Conservation (phyloP, 2,329 filamentous ascomycete genomes). For the Fusarium succisae region DNA sequence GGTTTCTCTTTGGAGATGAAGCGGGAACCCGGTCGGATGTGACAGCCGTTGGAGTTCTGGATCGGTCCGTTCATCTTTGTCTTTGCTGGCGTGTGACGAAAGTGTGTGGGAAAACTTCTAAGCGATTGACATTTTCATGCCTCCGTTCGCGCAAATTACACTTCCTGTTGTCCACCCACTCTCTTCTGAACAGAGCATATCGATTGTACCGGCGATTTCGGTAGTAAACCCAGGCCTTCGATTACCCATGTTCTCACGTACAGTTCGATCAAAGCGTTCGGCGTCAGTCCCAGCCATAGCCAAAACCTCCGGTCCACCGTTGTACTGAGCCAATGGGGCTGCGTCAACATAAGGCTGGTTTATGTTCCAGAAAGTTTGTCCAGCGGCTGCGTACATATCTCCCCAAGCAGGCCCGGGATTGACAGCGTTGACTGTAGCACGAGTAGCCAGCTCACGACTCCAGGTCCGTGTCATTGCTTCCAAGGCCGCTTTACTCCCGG, state of each 20-base stretch:
- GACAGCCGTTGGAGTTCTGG: neutral
- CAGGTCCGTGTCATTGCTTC: conserved; percentile 69
- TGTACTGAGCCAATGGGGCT: conserved; percentile 48
- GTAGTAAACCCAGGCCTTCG: conserved; percentile 48
- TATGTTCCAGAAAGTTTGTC: conserved; percentile 49
- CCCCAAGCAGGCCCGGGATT: conserved; percentile 66
- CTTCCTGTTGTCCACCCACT: conserved; percentile 75
- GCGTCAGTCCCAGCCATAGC: conserved; percentile 45
- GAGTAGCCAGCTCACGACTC: conserved; percentile 64
- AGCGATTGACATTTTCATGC: conserved; percentile 53
- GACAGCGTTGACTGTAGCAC: conserved; percentile 65
- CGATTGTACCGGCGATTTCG: conserved; percentile 76
- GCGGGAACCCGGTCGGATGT: conserved; percentile 17
- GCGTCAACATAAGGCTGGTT: conserved; percentile 52
- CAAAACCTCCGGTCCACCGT: conserved; percentile 46
- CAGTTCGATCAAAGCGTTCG: conserved; percentile 46
- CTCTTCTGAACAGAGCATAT: conserved; percentile 74
- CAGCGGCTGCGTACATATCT: conserved; percentile 58
- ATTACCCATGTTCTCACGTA: conserved; percentile 47
- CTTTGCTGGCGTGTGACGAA: neutral
- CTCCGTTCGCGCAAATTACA: conserved; percentile 76
- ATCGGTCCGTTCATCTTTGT: neutral
- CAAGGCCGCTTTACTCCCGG: conserved; percentile 65
- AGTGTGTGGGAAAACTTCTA: conserved; percentile 20
- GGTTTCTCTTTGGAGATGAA: neutral